A percentile compares a stretch with the other conserved stretches of the same genome.
These are phyloP conservation scores for Pichia sporocuriosa DNA, from an alignment of 805 yeast genomes.

Conservation along the genomic window DNA sequence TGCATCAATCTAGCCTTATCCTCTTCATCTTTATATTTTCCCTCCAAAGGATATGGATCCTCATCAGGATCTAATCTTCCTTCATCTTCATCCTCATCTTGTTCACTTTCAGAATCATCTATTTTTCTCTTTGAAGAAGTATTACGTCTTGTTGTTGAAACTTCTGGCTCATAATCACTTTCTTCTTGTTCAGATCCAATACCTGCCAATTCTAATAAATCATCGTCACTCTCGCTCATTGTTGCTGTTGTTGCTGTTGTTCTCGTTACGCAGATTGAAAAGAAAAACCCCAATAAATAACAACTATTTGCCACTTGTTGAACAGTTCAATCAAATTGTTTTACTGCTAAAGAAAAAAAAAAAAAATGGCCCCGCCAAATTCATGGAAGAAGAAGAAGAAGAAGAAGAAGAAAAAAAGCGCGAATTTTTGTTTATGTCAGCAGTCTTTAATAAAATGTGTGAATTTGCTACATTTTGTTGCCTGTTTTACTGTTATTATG, in stretches of 20 bases:
- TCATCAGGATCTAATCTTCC: slow-evolving; percentile 33
- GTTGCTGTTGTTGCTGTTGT: neutral
- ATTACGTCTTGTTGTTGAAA: slow-evolving; percentile 17
- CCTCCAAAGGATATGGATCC: slow-evolving; percentile 87
- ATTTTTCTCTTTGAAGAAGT: slow-evolving; percentile 19
- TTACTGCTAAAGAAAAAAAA: too few relatives aligned
- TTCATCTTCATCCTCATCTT: slow-evolving; percentile 16
- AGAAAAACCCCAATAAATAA: too few relatives aligned
- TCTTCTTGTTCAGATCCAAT: slow-evolving; percentile 50
- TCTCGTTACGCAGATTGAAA: too few relatives aligned
- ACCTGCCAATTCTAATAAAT: slow-evolving; percentile 92
- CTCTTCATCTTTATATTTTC: slow-evolving; percentile 75
- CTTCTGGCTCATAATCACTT: slow-evolving; percentile 32
- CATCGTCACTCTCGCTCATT: slow-evolving; percentile 81
- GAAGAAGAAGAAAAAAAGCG: too few relatives aligned
- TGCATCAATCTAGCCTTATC: slow-evolving; percentile 61
- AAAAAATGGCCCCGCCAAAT: too few relatives aligned
- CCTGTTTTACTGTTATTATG: too few relatives aligned
- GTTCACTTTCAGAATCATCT: slow-evolving; percentile 23
- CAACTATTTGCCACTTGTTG: too few relatives aligned
- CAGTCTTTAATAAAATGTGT: too few relatives aligned
- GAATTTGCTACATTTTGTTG: too few relatives aligned
- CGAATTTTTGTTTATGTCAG: too few relatives aligned
- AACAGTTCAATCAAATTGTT: too few relatives aligned
- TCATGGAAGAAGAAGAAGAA: too few relatives aligned